Evolutionary conservation across 345 rosid species (phyloP), one percentile per base, ranked within the genome.

Genomic region (Arabidopsis arenosa): DNA sequence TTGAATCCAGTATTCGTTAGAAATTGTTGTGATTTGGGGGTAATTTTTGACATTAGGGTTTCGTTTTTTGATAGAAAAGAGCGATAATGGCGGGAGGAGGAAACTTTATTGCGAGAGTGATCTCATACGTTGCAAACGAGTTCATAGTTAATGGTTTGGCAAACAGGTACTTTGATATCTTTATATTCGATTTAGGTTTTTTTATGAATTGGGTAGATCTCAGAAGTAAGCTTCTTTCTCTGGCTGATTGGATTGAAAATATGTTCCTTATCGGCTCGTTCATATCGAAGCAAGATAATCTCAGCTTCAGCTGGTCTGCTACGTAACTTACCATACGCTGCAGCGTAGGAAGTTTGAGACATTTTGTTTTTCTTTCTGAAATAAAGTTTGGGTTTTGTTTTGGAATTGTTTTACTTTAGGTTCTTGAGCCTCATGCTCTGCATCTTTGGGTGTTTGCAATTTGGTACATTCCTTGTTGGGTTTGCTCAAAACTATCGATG

Each of bases 11-110:
- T 52, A 40, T 51, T 33, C 1, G 35, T 5, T 8, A 9, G 13
- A 49, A 35, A 28, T 41, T 43, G 6, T 3, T 33, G 40, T 9
- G 51, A 48, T 57, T 47, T 67, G 23, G 52, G 23, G 7, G 11
- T 9, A 15, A 45, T 26, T 26, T 2, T 2, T 59, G 68, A 41
- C 9, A 8, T 2, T 45, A 26, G 73, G 73, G 73, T 49, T 58
- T 28, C 2, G n/a, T 28, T 57, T 44, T 2, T 51, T 63, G 28
- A 47, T 63, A 70, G 80, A 72, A 64, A 32, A 78, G 23, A 32
- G 55, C 23, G 73, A 63, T 17, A 33, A 95, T 93, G 98, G 98
- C 98, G 39, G 99, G 92, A 26, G 98, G 97, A 65, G 98, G 98
- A 60, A 90, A 90, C 79, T 92, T 95, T 73, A 40, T 90, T 72